A percentile compares a stretch with the other conserved stretches of the same genome.
phyloP scores from a whole-genome alignment of 225 moss, liverwort and hornwort species.

The Pseudoscleropodium purum region DNA sequence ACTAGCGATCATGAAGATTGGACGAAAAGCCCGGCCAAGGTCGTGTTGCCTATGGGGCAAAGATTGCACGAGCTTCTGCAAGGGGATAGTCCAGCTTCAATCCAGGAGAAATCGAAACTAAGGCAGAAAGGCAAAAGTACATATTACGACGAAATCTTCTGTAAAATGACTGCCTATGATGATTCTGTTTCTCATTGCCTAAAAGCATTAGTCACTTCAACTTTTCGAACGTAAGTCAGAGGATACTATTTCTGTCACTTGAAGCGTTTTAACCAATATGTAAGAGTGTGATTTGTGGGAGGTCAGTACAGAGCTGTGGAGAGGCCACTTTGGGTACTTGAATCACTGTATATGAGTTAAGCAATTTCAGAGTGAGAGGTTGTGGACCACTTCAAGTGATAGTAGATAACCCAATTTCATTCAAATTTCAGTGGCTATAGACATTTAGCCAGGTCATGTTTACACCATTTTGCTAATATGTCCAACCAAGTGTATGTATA shows the following conservation, averaged over 20 bases:
- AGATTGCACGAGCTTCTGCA: conserved; percentile 28
- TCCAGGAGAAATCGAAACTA: background rate
- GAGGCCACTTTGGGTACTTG: background rate
- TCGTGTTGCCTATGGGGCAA: conserved; percentile 31
- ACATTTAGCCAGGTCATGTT: background rate
- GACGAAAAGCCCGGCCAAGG: conserved; percentile 9
- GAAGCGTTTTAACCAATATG: background rate
- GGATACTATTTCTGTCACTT: background rate
- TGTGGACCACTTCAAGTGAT: background rate
- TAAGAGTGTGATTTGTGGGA: background rate
- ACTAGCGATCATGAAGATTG: conserved; percentile 18
- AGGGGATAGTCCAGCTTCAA: conserved; percentile 11
- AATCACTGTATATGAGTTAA: background rate
- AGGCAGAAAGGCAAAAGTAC: conserved; percentile 23
- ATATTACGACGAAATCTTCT: background rate
- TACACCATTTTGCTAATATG: background rate
- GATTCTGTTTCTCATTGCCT: background rate
- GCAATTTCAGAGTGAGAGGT: background rate
- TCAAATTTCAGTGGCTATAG: background rate
- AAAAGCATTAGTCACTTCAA: background rate
- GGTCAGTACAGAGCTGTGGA: background rate
- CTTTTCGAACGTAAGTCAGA: background rate
- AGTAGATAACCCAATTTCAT: background rate
- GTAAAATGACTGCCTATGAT: background rate
- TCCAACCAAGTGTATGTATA: background rate